A percentile compares a stretch with the other conserved stretches of the same genome.
Conservation (phyloP, 495 filamentous ascomycete species). For the Choiromyces venosus region DNA sequence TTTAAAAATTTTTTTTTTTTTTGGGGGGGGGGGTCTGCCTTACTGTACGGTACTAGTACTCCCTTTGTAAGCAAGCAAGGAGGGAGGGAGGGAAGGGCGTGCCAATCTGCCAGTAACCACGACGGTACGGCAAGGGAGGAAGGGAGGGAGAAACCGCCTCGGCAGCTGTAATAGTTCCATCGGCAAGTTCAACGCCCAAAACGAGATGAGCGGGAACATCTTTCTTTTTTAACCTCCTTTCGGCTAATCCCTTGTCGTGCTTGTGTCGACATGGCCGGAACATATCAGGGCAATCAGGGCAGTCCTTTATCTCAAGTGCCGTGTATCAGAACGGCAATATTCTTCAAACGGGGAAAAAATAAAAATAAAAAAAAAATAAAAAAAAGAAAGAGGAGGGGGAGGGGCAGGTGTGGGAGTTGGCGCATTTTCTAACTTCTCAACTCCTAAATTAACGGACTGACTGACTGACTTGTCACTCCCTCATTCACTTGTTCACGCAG, state of each 20-base stretch:
- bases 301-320: not conserved
- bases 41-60: too few relatives aligned
- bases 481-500: not conserved
- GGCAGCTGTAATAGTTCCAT: not conserved
- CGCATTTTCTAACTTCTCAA: not conserved
- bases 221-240: not conserved
- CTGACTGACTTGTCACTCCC: not conserved
- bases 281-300: not conserved
- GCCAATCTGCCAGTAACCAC: too few relatives aligned
- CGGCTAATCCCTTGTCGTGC: not conserved
- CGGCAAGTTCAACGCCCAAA: not conserved
- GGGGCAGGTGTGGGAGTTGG: not conserved
- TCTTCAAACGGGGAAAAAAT: not conserved
- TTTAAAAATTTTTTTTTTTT: too few relatives aligned
- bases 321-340: not conserved
- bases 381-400: too few relatives aligned
- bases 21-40: too few relatives aligned
- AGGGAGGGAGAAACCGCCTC: too few relatives aligned
- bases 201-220: not conserved
- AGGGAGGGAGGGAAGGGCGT: too few relatives aligned
- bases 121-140: not conserved
- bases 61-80: too few relatives aligned
- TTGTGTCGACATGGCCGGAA: not conserved
- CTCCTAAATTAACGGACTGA: not conserved
- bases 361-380: too few relatives aligned